Evolutionary conservation across 2,329 filamentous ascomycete genomes (phyloP), one percentile per base, ranked within the genome.

Genomic region (Davidsoniella australis): DNA sequence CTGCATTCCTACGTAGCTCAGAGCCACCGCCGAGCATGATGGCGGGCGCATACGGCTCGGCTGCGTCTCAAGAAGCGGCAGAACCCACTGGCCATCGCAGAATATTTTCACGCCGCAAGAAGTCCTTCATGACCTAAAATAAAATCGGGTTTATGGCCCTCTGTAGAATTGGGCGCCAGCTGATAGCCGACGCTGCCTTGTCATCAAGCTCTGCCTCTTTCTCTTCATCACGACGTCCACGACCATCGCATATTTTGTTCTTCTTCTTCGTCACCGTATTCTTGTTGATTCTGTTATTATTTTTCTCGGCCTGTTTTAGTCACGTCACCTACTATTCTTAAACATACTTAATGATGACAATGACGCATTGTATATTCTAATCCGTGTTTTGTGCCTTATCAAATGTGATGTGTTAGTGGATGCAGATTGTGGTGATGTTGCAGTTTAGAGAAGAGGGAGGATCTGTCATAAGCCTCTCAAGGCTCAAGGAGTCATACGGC

Each of bases 1-100:
- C 84, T 0, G 76, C 78, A 47, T 89, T 89, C 60, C 64, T 91
- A 29, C 75, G 72, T 48, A 76, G 77, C 57, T 82, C 80, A 12
- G 78, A 71, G 33, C 82, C 82, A 2, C 78, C 80, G 29, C 7
- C 50, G 5, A 24, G 40, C 10, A 50, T 47, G 39, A 47, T 47
- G 47, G 39, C 23, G 5, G 41, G 16, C 16, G 14, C 38, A 8
- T 16, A 41, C 16, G 41, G 39, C 36, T 39, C 16, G 3, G 17
- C 50, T 10, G 12, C 18, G 14, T 10, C 23, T 7, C 26, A 33
- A 17, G 38, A 36, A 23, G 49, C 40, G 45, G 40, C 38, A 12
- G 36, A 33, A 23, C 40, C 47, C 41, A 54, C 54, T 52, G 55
- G 48, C 46, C 50, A 26, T 42, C 55, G 41, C 48, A 53, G 49